These are phyloP conservation scores for Brettanomyces custersianus DNA, from an alignment of 805 yeast species.

Conservation along the genomic window DNA sequence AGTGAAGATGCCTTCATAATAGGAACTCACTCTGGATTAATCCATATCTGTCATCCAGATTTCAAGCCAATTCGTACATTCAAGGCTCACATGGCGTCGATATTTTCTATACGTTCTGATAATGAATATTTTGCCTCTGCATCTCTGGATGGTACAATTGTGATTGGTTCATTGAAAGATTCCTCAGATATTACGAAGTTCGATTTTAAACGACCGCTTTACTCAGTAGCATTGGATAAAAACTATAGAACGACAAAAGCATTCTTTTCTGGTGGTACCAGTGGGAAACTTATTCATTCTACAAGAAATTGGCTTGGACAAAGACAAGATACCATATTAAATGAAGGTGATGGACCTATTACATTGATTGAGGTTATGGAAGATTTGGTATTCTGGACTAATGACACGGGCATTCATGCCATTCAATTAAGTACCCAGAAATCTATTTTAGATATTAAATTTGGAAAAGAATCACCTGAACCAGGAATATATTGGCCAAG, in stretches of 20 bases:
- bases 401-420: constrained; percentile 68
- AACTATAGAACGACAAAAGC: constrained; percentile 52
- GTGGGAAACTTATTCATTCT: constrained; percentile 70
- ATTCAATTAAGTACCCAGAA: constrained; percentile 47
- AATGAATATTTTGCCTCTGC: constrained; percentile 76
- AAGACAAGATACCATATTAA: constrained; percentile 58
- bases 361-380: constrained; percentile 56
- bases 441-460: constrained; percentile 40
- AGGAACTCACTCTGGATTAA: constrained; percentile 84
- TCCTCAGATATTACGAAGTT: constrained; percentile 59
- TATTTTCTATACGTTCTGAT: constrained; percentile 64
- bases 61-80: constrained; percentile 59
- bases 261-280: constrained; percentile 83
- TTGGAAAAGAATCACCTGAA: constrained; percentile 48
- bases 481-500: constrained; percentile 84
- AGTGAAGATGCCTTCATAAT: constrained; percentile 57
- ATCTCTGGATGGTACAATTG: constrained; percentile 90
- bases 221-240: constrained; percentile 74
- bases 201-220: constrained; percentile 83
- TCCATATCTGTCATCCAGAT: constrained; percentile 58
- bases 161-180: constrained; percentile 61
- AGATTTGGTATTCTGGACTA: constrained; percentile 72
- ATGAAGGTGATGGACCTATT: constrained; percentile 58
- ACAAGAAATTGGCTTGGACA: constrained; percentile 84
- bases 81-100: constrained; percentile 79